Evolutionary conservation across 148 eudicot species (phyloP), one percentile per base, ranked within the genome.

Genomic region (Cornus suecica): DNA sequence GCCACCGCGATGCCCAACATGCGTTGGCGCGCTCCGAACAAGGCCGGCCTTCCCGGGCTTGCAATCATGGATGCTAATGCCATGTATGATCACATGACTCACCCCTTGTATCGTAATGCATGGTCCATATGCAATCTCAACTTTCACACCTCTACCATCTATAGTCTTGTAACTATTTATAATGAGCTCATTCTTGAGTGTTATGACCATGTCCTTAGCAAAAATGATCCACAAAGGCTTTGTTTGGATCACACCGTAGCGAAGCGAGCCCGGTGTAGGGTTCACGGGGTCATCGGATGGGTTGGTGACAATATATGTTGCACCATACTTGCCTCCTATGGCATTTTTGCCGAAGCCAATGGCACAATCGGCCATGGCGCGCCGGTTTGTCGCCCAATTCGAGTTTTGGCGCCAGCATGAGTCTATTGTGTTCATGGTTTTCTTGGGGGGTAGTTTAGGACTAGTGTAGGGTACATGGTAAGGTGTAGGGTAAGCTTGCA

Each of bases 121-220:
- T 1, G 87, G 81, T 13, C 86, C 84, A 16, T 62, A 20, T 16
- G 79, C 77, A 29, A 84, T 80, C 32, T 84, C 81, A 1, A 84
- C 86, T 42, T 78, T 65, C 11, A 62, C 82, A 3, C 86, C 86
- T 62, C 86, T 80, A n/a, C 86, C 84, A 72, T 84, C 85, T 24
- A 81, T 74, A 16, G 83, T 82, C 77, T 79, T 82, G 77, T 25
- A 82, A 25, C 80, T 79, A 30, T 80, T 82, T 15, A 85, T 32
- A 24, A 85, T 65, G 3, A 85, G 78, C 73, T 80, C 83, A 15
- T 75, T 64, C 52, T 79, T 30, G 10, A 85, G 85, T 24, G 27
- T 85, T 42, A 85, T 71, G 29, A 74, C 79, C 83, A 77, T 77
- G 62, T 85, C 77, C 8, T 9, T 32, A 0, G 68, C 62, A 27